Evolutionary conservation across 176 grass and related monocot species (phyloP), one percentile per base, ranked within the genome.

Genomic region (Canna indica): DNA sequence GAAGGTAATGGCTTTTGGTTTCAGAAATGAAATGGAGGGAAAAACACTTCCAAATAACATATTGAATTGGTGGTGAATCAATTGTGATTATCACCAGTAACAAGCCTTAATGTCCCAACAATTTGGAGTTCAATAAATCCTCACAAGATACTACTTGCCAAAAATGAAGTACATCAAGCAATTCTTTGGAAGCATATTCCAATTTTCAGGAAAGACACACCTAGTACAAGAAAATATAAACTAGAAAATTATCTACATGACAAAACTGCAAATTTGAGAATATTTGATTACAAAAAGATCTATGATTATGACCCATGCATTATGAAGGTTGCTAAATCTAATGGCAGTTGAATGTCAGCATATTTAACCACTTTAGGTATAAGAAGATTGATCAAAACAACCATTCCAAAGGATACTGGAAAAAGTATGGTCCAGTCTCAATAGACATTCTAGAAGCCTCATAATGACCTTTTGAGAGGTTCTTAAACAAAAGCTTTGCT

Each of bases 371-470:
- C 20, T 65, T 38, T 30, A 31, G 13, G 26, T 31, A 32, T 30
- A 62, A 34, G 12, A 61, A 72, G 18, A 22, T 11, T 16, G 26
- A 30, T 59, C 34, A 47, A 74, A 45, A 59, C 59, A 66, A 65
- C 36, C 31, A 16, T 3, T 64, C 64, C 0, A 17, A 85, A 81
- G 86, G 86, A 90, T 93, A 99, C 94, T 99, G 94, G 60, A 99
- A 93, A 73, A 69, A 88, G 78, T 93, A 93, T 38, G 89, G 78
- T 41, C 86, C 94, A 0, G 94, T 99, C 78, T 99, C 94, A 68
- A 99, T 92, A 70, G 94, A 93, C 94, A 99, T 99, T 69, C 89
- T 81, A 7, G 94, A 99, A 68, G 94, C 94, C 72, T 93, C 94
- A 31, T 99, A 75, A 30, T 90, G 86, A 11, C 89, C 94, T 73